Evolutionary conservation across 2,329 filamentous ascomycete species (phyloP).

Genomic region (Harringtonia lauricola): DNA sequence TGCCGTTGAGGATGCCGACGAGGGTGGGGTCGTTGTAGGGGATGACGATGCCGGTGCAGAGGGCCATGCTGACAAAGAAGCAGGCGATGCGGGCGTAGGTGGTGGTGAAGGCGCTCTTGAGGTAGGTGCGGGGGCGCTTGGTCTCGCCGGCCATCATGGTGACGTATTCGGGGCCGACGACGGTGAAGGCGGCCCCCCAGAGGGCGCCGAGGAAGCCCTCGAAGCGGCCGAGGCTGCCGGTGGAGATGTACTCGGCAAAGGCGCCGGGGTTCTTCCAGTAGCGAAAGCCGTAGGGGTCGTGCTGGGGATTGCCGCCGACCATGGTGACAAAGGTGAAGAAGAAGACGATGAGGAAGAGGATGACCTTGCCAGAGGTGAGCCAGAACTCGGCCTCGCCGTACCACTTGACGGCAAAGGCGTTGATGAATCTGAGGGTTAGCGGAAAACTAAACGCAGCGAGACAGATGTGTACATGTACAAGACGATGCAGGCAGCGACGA

Average conservation of each 20-base stretch:
- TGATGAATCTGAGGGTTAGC: too few species aligned
- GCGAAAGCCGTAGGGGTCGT: constrained; percentile 23
- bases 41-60: constrained; percentile 52
- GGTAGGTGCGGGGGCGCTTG: constrained; percentile 42
- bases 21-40: constrained; percentile 47
- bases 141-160: constrained; percentile 39
- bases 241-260: constrained; percentile 40
- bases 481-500: constrained; percentile 42
- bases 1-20: constrained; percentile 36
- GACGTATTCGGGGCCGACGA: constrained; percentile 52
- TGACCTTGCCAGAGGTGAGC: constrained; percentile 28
- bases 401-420: too few species aligned
- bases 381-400: constrained; percentile 38
- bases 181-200: constrained; percentile 47
- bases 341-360: constrained; percentile 21
- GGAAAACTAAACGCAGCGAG: too few species aligned
- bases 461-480: constrained; percentile 8
- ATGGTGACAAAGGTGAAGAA: constrained; percentile 31
- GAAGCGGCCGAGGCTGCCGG: constrained; percentile 44
- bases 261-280: constrained; percentile 33
- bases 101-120: constrained; percentile 54
- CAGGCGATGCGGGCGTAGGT: constrained; percentile 54
- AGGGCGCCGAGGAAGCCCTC: constrained; percentile 53
- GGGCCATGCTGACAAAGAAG: constrained; percentile 56
- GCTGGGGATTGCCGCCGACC: constrained; percentile 29